A percentile compares a stretch with the other conserved stretches of the same genome.
Conservation (phyloP, 2,329 filamentous ascomycete genomes). For the Aspergillus sp. region DNA sequence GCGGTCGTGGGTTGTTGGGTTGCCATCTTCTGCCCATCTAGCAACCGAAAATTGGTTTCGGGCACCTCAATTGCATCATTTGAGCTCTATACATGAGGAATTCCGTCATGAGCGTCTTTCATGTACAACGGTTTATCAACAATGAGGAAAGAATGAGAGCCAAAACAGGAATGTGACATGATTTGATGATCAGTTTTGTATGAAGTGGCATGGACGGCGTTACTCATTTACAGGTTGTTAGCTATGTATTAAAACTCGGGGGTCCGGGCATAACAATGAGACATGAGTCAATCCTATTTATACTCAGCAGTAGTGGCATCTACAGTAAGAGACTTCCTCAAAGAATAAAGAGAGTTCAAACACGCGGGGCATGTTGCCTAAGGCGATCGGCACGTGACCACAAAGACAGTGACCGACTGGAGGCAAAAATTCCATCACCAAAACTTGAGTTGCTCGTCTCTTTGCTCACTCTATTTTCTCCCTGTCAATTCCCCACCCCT, state of each 20-base stretch:
- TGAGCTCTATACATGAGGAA: neutral
- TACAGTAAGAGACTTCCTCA: constrained; percentile 1
- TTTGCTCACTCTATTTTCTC: constrained; percentile 28
- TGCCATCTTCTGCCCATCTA: constrained; percentile 85
- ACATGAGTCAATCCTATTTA: neutral
- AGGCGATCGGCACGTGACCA: constrained; percentile 22
- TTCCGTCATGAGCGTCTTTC: neutral
- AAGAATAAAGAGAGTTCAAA: neutral
- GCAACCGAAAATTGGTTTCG: constrained; percentile 21
- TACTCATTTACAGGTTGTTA: neutral
- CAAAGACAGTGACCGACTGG: constrained; percentile 23
- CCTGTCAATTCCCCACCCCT: constrained; percentile 22
- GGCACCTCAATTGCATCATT: neutral
- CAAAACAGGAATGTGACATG: constrained; percentile 19
- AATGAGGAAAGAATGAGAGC: neutral
- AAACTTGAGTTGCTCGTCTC: constrained; percentile 9
- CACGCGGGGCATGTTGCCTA: constrained; percentile 22
- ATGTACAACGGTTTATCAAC: constrained; percentile 1
- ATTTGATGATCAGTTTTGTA: constrained; percentile 13
- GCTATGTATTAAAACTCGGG: neutral
- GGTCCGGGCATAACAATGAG: neutral
- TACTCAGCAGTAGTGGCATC: neutral
- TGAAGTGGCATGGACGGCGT: constrained; percentile 10
- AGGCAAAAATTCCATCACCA: constrained; percentile 32
- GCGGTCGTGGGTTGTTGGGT: constrained; percentile 82